Evolutionary conservation across 1,284 basidiomycete genomes (phyloP), one percentile per base, ranked within the genome.

Genomic region (Chalciporus sp.): DNA sequence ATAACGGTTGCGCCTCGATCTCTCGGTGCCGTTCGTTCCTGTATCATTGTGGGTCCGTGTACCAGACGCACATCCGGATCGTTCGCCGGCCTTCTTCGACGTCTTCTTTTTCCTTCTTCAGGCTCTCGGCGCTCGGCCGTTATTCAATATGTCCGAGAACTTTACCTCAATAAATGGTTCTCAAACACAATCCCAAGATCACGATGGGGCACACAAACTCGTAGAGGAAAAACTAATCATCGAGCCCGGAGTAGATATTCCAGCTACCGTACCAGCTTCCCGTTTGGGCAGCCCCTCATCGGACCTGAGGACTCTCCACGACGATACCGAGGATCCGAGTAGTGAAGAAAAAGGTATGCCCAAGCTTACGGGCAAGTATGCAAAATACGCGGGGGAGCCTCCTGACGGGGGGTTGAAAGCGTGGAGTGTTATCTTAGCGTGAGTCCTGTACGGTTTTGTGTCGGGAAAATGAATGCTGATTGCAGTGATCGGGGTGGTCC

Each of bases 401-500:
- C 79, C 79, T 7, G 82, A 84, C 61, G 82, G 81, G 27, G 82
- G 82, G 2, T 60, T 76, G 40, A 72, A 74, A 57, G 82, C 82
- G 1, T 84, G 82, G 82, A 64, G 77, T 6, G 74, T 82, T 28
- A 72, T 81, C 14, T 47, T 75, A 57, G 79, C 56, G 80, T 81
- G 55, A 52, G 77, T 58, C 7, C 4, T 42, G 2, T 11, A 9
- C 1, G 7, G 5, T 20, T 39, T 7, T 35, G 14, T 31, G 8
- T 20, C 12, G 23, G 11, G 27, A 5, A n/a, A 4, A 19, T 3
- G 3, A 1, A 23, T 20, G n/a, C 29, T 70, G 49, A 66, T 14
- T 7, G 2, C 42, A 35, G 42, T 39, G 47, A 42, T 46, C 29
- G 17, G 23, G 28, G 8, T 43, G 4, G 1, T 39, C 2, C 37